A percentile compares a stretch with the other conserved stretches of the same genome.
These are phyloP conservation scores for Coix lacrymajobi DNA, from an alignment of 176 grass and related monocot species.

Conservation along the genomic window DNA sequence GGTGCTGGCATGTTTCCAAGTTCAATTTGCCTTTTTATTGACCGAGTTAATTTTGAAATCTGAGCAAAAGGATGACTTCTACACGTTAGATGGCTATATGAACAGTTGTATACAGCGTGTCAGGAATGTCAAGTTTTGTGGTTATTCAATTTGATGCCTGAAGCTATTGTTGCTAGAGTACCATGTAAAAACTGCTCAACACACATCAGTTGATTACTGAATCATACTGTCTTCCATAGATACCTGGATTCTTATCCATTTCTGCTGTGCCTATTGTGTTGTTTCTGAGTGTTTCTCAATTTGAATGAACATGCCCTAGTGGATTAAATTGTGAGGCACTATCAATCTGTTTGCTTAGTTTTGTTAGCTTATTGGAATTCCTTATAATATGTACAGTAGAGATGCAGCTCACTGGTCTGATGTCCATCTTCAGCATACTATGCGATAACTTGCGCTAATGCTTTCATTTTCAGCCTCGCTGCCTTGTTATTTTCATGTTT, in stretches of 20 bases:
- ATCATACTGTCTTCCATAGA: not conserved
- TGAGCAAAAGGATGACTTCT: not conserved
- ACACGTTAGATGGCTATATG: not conserved
- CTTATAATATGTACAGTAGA: not conserved
- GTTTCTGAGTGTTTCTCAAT: not conserved
- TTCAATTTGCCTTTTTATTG: not conserved
- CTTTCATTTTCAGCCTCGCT: not conserved
- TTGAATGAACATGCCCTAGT: not conserved
- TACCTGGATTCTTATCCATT: not conserved
- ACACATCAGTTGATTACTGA: not conserved
- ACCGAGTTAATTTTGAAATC: not conserved
- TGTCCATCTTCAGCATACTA: not conserved
- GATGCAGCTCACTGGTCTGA: not conserved
- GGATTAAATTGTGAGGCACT: not conserved
- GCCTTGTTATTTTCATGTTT: not conserved
- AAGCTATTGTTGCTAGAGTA: not conserved
- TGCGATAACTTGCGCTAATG: not conserved
- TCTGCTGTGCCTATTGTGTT: not conserved
- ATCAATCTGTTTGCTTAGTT: not conserved
- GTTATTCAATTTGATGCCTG: not conserved
- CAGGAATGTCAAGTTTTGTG: not conserved
- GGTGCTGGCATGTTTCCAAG: not conserved
- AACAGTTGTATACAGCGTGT: not conserved
- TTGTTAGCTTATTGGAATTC: not conserved
- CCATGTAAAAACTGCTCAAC: not conserved